Base-by-base conservation (phyloP, 2,329 filamentous ascomycete genomes). In the Hypoxylon sp. region DNA sequence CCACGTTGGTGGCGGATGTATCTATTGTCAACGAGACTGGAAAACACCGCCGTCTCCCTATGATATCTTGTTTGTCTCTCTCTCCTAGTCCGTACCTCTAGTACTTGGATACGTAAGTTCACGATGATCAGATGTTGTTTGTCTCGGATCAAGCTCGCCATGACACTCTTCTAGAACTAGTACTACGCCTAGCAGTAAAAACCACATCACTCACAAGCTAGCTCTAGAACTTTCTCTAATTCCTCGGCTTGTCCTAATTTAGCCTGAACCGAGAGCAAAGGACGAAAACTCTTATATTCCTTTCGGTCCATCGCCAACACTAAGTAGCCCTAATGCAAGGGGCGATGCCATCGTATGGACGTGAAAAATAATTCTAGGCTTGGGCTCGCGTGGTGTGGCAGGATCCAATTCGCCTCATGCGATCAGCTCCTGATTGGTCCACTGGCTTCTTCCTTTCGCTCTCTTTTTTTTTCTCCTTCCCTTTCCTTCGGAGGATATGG, bases 401-500 rank as follows among this genome's bases (percentile, higher is more conserved):
- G 59, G 63, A 55, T 60, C 55, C 66, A 71, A 71, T 69, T 71
- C 69, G 69, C 57, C 60, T 71, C 58, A 58, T 63, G 63, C 66
- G 66, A 63, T 69, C 66, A 50, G 26, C 39, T 57, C 33, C 37
- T 69, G 55, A 65, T 62, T 71, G 63, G 66, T 33, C 42, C 39
- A 3, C 59, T 42, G 39, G 53, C 33, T 48, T 42, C 37, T 42
- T 42, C 37, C 37, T 13, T 46, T 55, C 47, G 2, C 10, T 42
- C 22, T 63, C 6, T 62, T 47, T n/a, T 35, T 46, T 24, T 22
- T 64, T 57, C 51, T 35, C 33, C 35, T 39, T 11, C n/a, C 26
- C 14, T 17, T 46, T 53, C 24, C 22, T 35, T 26, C 3, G 54
- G 22, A 17, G 5, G 22, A 35, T n/a, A 35, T 19, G 22, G 5